phyloP scores from a whole-genome alignment of 805 yeast genomes.

The Candida boleticola region DNA sequence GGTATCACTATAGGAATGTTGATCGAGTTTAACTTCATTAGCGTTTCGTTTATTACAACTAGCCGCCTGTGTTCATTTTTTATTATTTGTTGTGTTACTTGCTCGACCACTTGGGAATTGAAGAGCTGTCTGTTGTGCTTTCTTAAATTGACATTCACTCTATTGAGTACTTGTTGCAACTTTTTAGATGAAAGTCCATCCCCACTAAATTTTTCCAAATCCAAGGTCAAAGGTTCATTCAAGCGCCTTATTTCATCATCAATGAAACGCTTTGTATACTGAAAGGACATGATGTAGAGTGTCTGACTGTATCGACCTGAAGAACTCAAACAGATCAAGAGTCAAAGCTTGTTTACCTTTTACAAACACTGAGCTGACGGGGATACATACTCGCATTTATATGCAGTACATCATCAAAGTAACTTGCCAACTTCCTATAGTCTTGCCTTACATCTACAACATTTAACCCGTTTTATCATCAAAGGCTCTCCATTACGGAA shows the following conservation, averaged over 20 bases:
- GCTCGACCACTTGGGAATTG: conserved; percentile 30
- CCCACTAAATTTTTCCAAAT: background rate
- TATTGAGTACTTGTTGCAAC: conserved; percentile 19
- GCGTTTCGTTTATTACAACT: conserved; percentile 23
- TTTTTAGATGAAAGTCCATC: conserved; percentile 6
- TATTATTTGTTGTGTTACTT: conserved; percentile 34
- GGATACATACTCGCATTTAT: no score
- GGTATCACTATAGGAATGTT: conserved; percentile 29
- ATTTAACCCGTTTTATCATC: no score
- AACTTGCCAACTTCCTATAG: no score
- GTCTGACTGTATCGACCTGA: no score
- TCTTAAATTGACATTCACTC: conserved; percentile 20
- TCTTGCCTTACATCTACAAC: no score
- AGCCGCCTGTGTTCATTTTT: conserved; percentile 31
- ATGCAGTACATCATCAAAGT: no score
- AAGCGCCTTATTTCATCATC: conserved; percentile 29
- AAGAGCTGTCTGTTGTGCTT: conserved; percentile 24
- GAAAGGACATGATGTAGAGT: conserved; percentile 23
- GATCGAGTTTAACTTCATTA: conserved; percentile 18
- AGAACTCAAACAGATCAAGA: no score
- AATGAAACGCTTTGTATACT: conserved; percentile 31
- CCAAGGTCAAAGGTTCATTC: conserved; percentile 22
- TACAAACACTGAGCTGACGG: no score
- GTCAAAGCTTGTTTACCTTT: no score
- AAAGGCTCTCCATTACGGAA: no score